These are phyloP conservation scores for Magnolia officinalis DNA, from an alignment of 164 flowering plant genomes.

Conservation along the genomic window DNA sequence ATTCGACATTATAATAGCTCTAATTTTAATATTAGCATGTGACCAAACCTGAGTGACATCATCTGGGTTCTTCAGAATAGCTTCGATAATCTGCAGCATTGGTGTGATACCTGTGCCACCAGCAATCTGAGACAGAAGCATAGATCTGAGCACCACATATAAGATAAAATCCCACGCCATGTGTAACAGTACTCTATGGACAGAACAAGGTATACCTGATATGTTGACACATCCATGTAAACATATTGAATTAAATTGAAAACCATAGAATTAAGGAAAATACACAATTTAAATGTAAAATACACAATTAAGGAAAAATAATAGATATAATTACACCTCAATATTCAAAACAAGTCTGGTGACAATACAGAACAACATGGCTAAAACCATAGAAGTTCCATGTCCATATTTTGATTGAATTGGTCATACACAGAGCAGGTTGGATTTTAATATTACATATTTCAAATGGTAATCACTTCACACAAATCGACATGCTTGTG, in stretches of 20 bases:
- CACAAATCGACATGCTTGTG: too few relatives aligned
- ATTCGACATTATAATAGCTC: neutral
- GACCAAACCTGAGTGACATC: conserved; percentile 80
- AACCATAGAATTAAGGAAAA: neutral
- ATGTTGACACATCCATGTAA: too few relatives aligned
- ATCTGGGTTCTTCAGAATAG: conserved; percentile 89
- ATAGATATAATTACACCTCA: too few relatives aligned
- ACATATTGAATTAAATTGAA: neutral
- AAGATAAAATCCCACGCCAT: neutral
- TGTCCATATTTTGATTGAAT: too few relatives aligned
- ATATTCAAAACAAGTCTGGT: too few relatives aligned
- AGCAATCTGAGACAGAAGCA: conserved; percentile 59
- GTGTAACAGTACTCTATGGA: neutral
- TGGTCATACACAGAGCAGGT: too few relatives aligned
- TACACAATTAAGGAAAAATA: too few relatives aligned
- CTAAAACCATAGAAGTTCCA: too few relatives aligned
- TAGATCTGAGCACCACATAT: neutral
- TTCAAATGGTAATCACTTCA: too few relatives aligned
- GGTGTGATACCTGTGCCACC: conserved; percentile 98
- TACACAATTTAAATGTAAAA: neutral
- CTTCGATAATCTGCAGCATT: conserved; percentile 96
- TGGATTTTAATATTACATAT: too few relatives aligned
- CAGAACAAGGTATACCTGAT: neutral
- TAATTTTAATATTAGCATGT: too few relatives aligned
- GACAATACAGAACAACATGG: too few relatives aligned